Evolutionary conservation across 164 flowering plant genomes (phyloP), one percentile per base, ranked within the genome.

Genomic region (Macadamia tetraphylla): DNA sequence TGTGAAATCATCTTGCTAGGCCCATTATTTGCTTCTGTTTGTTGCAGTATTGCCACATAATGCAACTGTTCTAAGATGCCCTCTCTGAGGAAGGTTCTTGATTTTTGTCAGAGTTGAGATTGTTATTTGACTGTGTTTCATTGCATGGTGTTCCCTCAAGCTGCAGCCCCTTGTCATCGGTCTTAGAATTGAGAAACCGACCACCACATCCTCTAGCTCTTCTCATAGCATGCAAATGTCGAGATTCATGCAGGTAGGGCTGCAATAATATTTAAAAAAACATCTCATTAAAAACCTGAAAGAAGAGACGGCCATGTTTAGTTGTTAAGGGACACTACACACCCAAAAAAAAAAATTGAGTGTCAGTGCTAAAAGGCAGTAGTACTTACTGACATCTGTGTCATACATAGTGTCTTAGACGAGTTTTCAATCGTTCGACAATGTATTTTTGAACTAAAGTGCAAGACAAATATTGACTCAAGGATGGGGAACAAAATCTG

Each of bases 211-310:
- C 94, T 75, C 91, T 80, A 46, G 89, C 86, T 70, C 94, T 80
- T 74, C 81, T 87, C 82, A 88, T 67, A 29, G 94, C 94, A 76
- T 88, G 94, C 59, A 68, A 66, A 67, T 88, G 91, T 9, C 94
- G 81, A 53, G 91, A 86, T 62, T 88, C 91, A 57, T 88, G 94
- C 63, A 86, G 83, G 74, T 88, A 88, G 10, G 93, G 90, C 93
- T 88, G 76, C 73, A 66, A 8, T 48, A 72, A 4, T 9, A 67
- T 35, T 29, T 1, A 1, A 35, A 35, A 35, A 35, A 35, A 35
- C 4, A 35, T 35, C 1, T 35, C 40, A 35, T 1, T 4, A 35
- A 4, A 35, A 35, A 35, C 40, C 40, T 35, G 40, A 35, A 35
- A 35, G 40, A 35, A 35, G 40, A 35, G 40, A 35, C 40, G 1